phyloP scores from a whole-genome alignment of 1,139 yeast genomes.

The Debaryomycetaceae sp. region DNA sequence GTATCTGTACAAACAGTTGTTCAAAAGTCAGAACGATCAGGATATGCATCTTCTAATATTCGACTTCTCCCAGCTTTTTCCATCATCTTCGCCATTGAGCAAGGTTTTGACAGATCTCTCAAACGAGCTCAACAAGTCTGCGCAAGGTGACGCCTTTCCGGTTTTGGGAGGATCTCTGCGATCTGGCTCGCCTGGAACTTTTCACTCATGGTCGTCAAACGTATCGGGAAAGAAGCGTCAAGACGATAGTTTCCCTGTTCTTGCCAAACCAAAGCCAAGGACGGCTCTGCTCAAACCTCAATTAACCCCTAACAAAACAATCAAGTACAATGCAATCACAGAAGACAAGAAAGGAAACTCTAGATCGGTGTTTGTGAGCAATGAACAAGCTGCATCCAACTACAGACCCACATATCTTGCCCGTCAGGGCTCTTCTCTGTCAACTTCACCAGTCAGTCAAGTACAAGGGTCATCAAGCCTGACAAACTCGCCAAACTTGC shows the following conservation, averaged over 20 bases:
- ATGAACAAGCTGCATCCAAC: conserved; percentile 16
- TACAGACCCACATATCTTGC: conserved; percentile 33
- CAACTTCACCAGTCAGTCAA: conserved; percentile 15
- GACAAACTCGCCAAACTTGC: conserved; percentile 4
- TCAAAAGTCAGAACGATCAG: conserved; percentile 34
- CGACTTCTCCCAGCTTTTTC: conserved; percentile 56
- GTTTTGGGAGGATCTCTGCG: conserved; percentile 24
- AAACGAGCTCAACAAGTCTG: conserved; percentile 17
- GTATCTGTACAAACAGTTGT: conserved; percentile 49
- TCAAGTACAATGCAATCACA: conserved; percentile 41
- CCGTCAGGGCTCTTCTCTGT: conserved; percentile 11
- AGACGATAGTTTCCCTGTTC: conserved; percentile 50
- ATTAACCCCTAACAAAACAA: conserved; percentile 19
- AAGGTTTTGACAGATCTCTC: conserved; percentile 23
- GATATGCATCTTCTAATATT: conserved; percentile 53
- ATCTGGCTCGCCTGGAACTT: conserved; percentile 12
- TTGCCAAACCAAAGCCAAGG: conserved; percentile 32
- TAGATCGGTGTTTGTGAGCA: conserved; percentile 11
- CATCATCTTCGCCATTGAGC: conserved; percentile 29
- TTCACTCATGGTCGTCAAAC: conserved; percentile 30
- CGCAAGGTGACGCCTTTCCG: conserved; percentile 27
- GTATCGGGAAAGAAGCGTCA: conserved; percentile 14
- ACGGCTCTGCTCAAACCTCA: neutral
- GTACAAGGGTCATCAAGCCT: conserved; percentile 3
- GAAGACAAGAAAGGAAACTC: conserved; percentile 10